These are phyloP conservation scores for Polygonum aviculare DNA, from an alignment of 148 eudicot genomes.

Conservation along the genomic window DNA sequence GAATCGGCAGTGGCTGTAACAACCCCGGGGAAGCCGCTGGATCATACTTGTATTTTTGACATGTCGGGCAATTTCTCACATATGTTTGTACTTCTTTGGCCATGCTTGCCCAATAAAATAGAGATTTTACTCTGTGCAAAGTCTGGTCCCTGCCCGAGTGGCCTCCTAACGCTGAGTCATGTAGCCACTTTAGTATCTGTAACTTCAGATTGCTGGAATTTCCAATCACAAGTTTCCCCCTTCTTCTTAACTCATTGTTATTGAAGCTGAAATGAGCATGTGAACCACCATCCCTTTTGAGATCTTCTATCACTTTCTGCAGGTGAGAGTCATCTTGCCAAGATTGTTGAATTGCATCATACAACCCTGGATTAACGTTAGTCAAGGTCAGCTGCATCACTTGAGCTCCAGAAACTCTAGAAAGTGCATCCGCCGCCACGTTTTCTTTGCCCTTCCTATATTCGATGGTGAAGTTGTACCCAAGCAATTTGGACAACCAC, in stretches of 20 bases:
- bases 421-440: not conserved
- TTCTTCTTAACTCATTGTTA: not conserved
- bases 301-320: not conserved
- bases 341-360: not conserved
- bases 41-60: not conserved
- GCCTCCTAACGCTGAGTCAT: not conserved
- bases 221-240: not conserved
- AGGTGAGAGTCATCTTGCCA: not conserved
- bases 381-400: not conserved
- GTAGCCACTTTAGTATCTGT: not conserved
- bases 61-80: not conserved
- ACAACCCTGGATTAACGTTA: not conserved
- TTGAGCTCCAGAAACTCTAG: not conserved
- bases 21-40: not conserved
- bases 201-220: not conserved
- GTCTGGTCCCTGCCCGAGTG: not conserved
- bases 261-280: not conserved
- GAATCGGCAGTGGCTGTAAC: not conserved
- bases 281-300: not conserved
- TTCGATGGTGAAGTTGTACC: not conserved
- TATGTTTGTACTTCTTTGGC: not conserved
- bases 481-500: slow-evolving; percentile 2
- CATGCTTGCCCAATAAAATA: not conserved
- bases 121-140: not conserved
- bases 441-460: not conserved